Evolutionary conservation across 108 stramenopile species (phyloP), one percentile per base, ranked within the genome.

Genomic region (Nitzschia inconspicua): DNA sequence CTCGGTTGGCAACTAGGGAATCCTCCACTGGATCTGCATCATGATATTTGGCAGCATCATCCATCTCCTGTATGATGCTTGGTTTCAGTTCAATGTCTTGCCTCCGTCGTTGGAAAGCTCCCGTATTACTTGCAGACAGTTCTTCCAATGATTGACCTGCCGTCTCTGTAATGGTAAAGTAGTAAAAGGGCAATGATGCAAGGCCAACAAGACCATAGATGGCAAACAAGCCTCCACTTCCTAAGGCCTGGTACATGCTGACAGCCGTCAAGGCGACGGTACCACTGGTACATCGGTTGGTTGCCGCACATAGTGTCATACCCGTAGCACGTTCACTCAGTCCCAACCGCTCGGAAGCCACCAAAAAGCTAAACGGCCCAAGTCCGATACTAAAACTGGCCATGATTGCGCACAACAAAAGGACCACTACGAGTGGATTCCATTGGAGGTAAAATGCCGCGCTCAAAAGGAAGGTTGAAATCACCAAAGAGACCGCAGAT

Each of bases 361-460:
- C n/a, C 54, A 57, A 39, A 43, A 60, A 68, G 26, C 48, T 68
- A 52, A 68, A 68, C 3, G 67, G 67, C n/a, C 67, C 67, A 36
- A 68, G 22, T 42, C 59, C 67, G 8, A 61, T 14, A 14, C 42
- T 46, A 40, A 68, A 68, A 9, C 23, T 26, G 20, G 60, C 59
- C 67, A 68, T 68, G 43, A 68, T 26, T 2, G 48, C 47, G 39
- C 67, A 68, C 54, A 68, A 60, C 20, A 68, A 53, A 3, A 68
- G 3, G 24, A 68, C 67, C 2, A 68, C 30, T 14, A 50, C 9
- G 2, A 49, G 34, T 20, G 59, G 49, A 42, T n/a, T 16, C 59
- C 48, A 49, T 23, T 30, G 10, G 7, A 47, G 18, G 18, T 23
- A 54, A 47, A 63, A 70, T 5, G 69, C 47, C 3, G 25, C 7